A percentile compares a stretch with the other conserved stretches of the same genome.
Conservation (phyloP, 768 basidiomycete genomes). For the Ramaria sp. region DNA sequence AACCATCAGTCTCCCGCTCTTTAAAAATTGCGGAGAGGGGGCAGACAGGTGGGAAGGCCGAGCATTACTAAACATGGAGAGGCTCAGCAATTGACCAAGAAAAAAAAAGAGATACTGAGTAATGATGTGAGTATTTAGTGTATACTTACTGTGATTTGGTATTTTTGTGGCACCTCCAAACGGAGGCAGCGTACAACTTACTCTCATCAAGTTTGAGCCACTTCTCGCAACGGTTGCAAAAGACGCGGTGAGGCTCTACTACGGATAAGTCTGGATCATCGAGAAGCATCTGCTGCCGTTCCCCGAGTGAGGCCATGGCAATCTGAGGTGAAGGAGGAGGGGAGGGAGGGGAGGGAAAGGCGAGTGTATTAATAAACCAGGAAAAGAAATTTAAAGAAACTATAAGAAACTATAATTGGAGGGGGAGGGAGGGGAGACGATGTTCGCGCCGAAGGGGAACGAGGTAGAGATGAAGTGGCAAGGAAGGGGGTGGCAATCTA, state of each 20-base stretch:
- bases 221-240: slow-evolving; percentile 8
- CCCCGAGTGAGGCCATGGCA: slow-evolving; percentile 16
- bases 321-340: neutral
- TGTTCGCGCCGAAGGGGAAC: neutral
- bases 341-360: neutral
- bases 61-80: neutral
- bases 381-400: neutral
- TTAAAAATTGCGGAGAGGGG: neutral
- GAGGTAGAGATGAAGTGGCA: neutral
- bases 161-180: slow-evolving; percentile 9
- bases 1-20: neutral
- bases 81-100: neutral
- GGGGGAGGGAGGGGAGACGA: neutral
- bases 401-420: neutral
- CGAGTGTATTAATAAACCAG: neutral
- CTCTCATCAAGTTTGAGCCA: slow-evolving; percentile 30
- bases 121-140: neutral
- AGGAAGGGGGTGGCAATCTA: too few species aligned
- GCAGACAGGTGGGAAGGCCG: neutral
- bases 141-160: slow-evolving; percentile 9
- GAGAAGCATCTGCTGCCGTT: slow-evolving; percentile 57
- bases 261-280: slow-evolving; percentile 69
- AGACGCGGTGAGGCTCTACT: slow-evolving; percentile 42
- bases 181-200: slow-evolving; percentile 9
- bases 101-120: neutral